A percentile compares a stretch with the other conserved stretches of the same genome.
These are phyloP conservation scores for Talaromyces islandicus DNA, from an alignment of 2,329 filamentous ascomycete species.

Conservation along the genomic window DNA sequence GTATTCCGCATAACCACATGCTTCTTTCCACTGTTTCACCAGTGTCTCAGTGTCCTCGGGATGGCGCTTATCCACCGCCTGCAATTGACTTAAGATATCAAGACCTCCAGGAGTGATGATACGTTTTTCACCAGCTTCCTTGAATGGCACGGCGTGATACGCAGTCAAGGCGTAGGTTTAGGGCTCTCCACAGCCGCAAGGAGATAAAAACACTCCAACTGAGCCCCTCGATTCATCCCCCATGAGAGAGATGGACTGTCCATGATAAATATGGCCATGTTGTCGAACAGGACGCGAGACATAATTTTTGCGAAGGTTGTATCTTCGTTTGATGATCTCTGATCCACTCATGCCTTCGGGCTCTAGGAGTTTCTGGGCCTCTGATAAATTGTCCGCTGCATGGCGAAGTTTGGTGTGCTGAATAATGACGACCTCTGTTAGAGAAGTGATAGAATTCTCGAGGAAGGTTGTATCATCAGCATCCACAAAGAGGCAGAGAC, in stretches of 20 bases:
- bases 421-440: not conserved
- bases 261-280: constrained; percentile 1
- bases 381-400: not conserved
- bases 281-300: not conserved
- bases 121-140: not conserved
- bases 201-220: constrained; percentile 6
- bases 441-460: not conserved
- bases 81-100: constrained; percentile 5
- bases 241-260: constrained; percentile 10
- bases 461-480: not conserved
- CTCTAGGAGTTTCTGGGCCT: not conserved
- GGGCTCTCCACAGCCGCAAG: not conserved
- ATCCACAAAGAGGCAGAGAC: constrained; percentile 8
- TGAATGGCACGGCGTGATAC: constrained; percentile 1
- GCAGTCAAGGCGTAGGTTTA: constrained; percentile 4
- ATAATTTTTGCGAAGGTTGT: not conserved
- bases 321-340: not conserved
- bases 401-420: not conserved
- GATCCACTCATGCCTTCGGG: not conserved
- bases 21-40: not conserved
- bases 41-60: not conserved
- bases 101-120: constrained; percentile 7
- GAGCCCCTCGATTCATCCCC: constrained; percentile 6
- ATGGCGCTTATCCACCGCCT: not conserved
- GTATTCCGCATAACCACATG: constrained; percentile 1